Percentiles rank a stretch among this genome's conserved stretches.
Evolutionary conservation across 176 grass and related monocot genomes (phyloP).

Genomic region (Tillandsia fasciculata): DNA sequence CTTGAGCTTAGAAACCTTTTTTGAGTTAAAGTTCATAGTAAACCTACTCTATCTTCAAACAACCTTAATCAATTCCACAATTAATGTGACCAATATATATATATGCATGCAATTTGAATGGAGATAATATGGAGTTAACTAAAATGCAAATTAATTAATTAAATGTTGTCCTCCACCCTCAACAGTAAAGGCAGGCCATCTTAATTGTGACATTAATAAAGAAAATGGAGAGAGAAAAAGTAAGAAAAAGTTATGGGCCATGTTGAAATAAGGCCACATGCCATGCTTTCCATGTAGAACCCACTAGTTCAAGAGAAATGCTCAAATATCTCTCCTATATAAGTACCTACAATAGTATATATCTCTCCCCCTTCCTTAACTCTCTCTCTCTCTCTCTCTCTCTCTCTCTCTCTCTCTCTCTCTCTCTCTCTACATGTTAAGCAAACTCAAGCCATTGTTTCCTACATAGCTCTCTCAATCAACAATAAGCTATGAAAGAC

Average conservation of each 20-base stretch:
- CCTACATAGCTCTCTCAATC: neutral
- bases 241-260: conserved; percentile 3
- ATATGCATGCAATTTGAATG: too few species aligned
- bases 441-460: neutral
- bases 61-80: too few species aligned
- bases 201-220: neutral
- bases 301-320: neutral
- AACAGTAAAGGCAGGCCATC: neutral
- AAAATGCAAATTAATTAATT: too few species aligned
- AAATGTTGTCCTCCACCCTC: neutral
- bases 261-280: neutral
- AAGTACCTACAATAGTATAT: neutral
- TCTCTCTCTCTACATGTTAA: neutral
- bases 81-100: too few species aligned
- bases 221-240: neutral
- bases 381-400: neutral
- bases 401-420: neutral
- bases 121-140: too few species aligned
- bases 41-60: too few species aligned
- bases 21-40: too few species aligned
- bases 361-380: neutral
- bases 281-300: neutral
- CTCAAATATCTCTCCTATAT: conserved; percentile 3
- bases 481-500: conserved; percentile 30
- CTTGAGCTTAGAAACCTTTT: too few species aligned